Evolutionary conservation across 331 rosid species (phyloP), one percentile per base, ranked within the genome.

Genomic region (Dryas integrifolia): DNA sequence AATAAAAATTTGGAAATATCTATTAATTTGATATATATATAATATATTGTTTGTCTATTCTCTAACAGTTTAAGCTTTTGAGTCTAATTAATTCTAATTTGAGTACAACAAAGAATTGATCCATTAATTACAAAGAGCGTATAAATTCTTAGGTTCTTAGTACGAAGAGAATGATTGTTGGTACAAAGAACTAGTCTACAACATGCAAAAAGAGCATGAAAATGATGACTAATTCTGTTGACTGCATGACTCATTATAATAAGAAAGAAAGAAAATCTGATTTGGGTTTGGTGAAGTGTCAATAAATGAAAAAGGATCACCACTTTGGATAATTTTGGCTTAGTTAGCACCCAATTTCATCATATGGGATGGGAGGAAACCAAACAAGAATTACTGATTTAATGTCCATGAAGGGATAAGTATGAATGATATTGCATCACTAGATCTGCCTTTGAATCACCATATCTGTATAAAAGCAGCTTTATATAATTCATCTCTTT

Each of bases 391-490:
- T 12, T 21, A 21, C 24, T 30, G 35, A 30, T 30, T 30, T 30
- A 30, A 2, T 64, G 15, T 30, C 11, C 4, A 46, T 12, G 44
- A 67, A 26, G 5, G 72, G 59, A 50, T 50, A 67, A 50, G 38
- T 11, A 43, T 43, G 67, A 62, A 62, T 44, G 74, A 7, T 8
- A 70, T 43, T 70, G 65, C 74, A 43, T 70, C 53, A 56, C 65
- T 3, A 9, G 65, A 70, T 56, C 74, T 56, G 46, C 74, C 55
- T 70, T 55, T 43, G 65, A 70, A 70, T 70, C 55, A 43, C 55
- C 74, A 43, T 40, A 70, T 70, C 74, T 56, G 53, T 4, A 8
- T 18, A 41, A 70, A 70, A 70, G 74, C 10, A 44, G 74, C 65
- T 70, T 70, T 70, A 43, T 30, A 10, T 43, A 35, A 24, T 35